Percentiles rank a stretch among this genome's conserved stretches.
Conservation (phyloP, 768 basidiomycete species). For the Hydnum rufescens region DNA sequence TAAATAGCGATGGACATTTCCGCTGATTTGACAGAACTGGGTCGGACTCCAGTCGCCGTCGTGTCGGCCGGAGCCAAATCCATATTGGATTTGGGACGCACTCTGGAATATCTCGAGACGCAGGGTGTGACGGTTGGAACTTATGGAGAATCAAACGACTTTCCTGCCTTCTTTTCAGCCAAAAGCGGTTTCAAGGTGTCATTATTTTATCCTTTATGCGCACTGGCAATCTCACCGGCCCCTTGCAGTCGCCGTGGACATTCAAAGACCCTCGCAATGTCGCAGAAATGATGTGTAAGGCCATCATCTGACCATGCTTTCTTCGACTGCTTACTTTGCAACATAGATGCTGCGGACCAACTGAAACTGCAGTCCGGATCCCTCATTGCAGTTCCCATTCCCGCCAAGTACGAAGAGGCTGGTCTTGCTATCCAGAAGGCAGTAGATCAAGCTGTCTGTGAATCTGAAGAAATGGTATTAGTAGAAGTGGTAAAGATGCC, state of each 20-base stretch:
- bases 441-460: slow-evolving; percentile 66
- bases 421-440: slow-evolving; percentile 53
- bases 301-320: slow-evolving; percentile 3
- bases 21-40: slow-evolving; percentile 78
- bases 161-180: slow-evolving; percentile 87
- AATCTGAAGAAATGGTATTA: slow-evolving; percentile 66
- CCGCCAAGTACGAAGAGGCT: slow-evolving; percentile 43
- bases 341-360: slow-evolving; percentile 43
- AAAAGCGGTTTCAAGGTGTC: slow-evolving; percentile 60
- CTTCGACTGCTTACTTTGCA: not conserved
- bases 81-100: slow-evolving; percentile 75
- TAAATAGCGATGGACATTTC: slow-evolving; percentile 77
- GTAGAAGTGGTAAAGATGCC: slow-evolving; percentile 65
- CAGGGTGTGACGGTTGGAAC: slow-evolving; percentile 81
- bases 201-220: not conserved
- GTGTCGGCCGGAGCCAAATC: slow-evolving; percentile 90
- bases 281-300: slow-evolving; percentile 55
- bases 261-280: slow-evolving; percentile 41
- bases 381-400: slow-evolving; percentile 81
- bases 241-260: slow-evolving; percentile 55
- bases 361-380: slow-evolving; percentile 59
- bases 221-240: not conserved
- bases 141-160: slow-evolving; percentile 54
- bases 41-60: slow-evolving; percentile 75
- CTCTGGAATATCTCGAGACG: slow-evolving; percentile 46